Evolutionary conservation across 106 monocot genomes (phyloP).

Genomic region (Dendrobium officinale): DNA sequence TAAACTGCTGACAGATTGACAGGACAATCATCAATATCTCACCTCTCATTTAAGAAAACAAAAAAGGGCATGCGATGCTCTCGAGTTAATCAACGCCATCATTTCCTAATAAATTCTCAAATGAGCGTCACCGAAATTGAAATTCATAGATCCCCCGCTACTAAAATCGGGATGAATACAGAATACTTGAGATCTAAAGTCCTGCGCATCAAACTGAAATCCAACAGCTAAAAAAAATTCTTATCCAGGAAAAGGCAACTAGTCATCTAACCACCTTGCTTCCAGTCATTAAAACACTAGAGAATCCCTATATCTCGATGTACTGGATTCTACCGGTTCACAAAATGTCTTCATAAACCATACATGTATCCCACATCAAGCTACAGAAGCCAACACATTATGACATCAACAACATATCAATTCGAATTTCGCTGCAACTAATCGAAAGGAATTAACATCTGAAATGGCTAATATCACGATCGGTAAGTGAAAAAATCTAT

Average conservation of each 20-base stretch:
- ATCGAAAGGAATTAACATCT: not conserved
- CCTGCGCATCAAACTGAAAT: not conserved
- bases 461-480: not conserved
- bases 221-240: not conserved
- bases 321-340: not conserved
- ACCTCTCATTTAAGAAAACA: not conserved
- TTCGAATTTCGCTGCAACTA: not conserved
- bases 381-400: not conserved
- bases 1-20: not conserved
- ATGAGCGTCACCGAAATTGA: not conserved
- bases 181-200: not conserved
- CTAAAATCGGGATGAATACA: not conserved
- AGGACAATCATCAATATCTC: not conserved
- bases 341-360: not conserved
- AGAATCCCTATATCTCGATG: not conserved
- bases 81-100: not conserved
- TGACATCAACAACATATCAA: not conserved
- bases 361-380: not conserved
- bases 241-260: not conserved
- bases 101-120: not conserved
- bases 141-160: not conserved
- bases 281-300: not conserved
- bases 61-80: not conserved
- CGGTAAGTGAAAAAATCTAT: not conserved
- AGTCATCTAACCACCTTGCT: not conserved